Base-by-base conservation (phyloP, 1,284 basidiomycete genomes). In the Marasmius oreades region DNA sequence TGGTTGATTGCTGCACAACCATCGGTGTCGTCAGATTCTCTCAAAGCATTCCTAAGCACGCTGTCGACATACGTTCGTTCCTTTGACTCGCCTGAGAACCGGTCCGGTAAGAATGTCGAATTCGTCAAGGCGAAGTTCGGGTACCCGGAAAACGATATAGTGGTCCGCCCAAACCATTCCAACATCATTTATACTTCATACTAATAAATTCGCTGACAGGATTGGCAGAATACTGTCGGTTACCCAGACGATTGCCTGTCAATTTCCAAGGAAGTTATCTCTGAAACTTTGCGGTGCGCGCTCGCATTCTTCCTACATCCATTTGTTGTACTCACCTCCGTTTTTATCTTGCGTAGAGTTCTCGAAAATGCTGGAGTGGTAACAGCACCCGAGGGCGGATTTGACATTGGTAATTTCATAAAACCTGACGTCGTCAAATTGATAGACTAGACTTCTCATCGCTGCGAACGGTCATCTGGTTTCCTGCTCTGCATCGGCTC, bases 1-100 rank as follows among this genome's bases (percentile, higher is more conserved):
- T 99, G 96, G 96, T 77, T 92, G 56, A 91, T 97, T 65, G 93
- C 92, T 23, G 92, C 92, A 10, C 85, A 92, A 59, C 85, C 86
- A 0, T 76, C 71, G 10, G 82, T 85, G 26, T 70, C 81, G 12
- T 65, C 78, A 0, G 67, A 67, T 1, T 75, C 75, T 1, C 73
- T 95, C 6, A 69, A 70, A n/a, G 55, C 69, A 1, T 95, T 96
- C 75, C 74, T 97, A 16, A 59, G 74, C 2, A 70, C 72, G 20
- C 79, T 96, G 20, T 84, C 89, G 8, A 72, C 67, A 7, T 84
- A 86, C 65, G 88, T 93, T 23, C 76, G 76, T 37, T 68, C 68
- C 7, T 96, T 96, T 72, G 79, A 92, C 66, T 84, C 85, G 0
- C 64, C 72, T 3, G 81, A 81, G 55, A 80, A 78, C 26, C 82